A percentile compares a stretch with the other conserved stretches of the same genome.
Evolutionary conservation across 345 rosid species (phyloP).

Genomic region (Isatis tinctoria): DNA sequence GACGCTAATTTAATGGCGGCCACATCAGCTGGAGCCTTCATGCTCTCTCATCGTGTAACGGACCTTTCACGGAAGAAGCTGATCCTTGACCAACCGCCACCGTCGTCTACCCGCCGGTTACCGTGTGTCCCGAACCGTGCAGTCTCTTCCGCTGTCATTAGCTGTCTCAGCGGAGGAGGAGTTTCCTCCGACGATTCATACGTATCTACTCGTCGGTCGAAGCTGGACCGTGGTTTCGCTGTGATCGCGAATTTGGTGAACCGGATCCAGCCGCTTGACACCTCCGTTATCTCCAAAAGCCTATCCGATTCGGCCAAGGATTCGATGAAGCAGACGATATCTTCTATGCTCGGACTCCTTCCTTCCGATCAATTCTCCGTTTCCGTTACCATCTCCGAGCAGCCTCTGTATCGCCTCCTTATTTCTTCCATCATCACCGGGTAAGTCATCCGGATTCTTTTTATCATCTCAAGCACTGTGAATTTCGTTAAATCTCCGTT

Average conservation of each 20-base stretch:
- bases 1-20: slow-evolving; percentile 55
- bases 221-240: slow-evolving; percentile 60
- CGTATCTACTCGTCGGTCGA: slow-evolving; percentile 72
- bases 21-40: slow-evolving; percentile 49
- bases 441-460: slow-evolving; percentile 30
- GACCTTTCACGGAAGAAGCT: slow-evolving; percentile 34
- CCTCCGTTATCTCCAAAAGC: slow-evolving; percentile 65
- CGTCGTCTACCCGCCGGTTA: slow-evolving; percentile 23
- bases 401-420: slow-evolving; percentile 67
- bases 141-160: slow-evolving; percentile 28
- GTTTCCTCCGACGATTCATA: slow-evolving; percentile 69
- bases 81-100: slow-evolving; percentile 24
- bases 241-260: slow-evolving; percentile 80
- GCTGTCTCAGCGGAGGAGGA: slow-evolving; percentile 64
- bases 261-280: slow-evolving; percentile 78
- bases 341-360: slow-evolving; percentile 85
- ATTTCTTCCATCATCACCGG: slow-evolving; percentile 82
- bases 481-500: background rate
- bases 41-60: slow-evolving; percentile 37
- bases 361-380: slow-evolving; percentile 82
- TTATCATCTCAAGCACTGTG: background rate
- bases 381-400: slow-evolving; percentile 49
- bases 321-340: slow-evolving; percentile 91
- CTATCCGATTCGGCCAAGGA: slow-evolving; percentile 84
- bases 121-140: background rate